Base-by-base conservation (phyloP, 192 early-diverging fungal genomes). In the Diversispora epigaea region DNA sequence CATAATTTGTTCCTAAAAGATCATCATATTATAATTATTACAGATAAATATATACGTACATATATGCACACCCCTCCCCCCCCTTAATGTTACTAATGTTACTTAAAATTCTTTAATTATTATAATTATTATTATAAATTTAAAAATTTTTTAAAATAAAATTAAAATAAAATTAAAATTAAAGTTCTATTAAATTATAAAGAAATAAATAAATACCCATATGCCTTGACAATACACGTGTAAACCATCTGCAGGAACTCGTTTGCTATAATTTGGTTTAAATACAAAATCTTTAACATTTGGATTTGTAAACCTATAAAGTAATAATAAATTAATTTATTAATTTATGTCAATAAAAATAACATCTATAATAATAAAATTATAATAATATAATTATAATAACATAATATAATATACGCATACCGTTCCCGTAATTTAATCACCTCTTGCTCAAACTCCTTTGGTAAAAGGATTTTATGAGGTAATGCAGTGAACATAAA, bases 161-260 rank as follows among this genome's bases (percentile, higher is more conserved):
- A 1, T 32, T 1, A 32, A 32, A 32, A 32, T n/a, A n/a, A n/a
- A n/a, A n/a, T n/a, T n/a, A n/a, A n/a, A n/a, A n/a, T n/a, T n/a
- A n/a, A n/a, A n/a, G n/a, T n/a, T n/a, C n/a, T n/a, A n/a, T 32
- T 32, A 32, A 32, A 32, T 32, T 32, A 32, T 32, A 32, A 32
- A 32, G 25, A 32, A 32, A 32, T 2, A 32, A 32, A 32, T 32
- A 32, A 32, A 32, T 73, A 73, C 71, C 98, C 98, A 99, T 55
- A 99, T 93, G 46, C 90, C 80, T 71, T 92, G 86, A 6, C 96
- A 96, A 84, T 97, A 99, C 54, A 92, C 84, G 43, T 93, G 89
- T 80, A 98, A 93, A 54, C 98, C 98, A 55, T 99, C 98, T 3
- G 93, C 95, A 17, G 98, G 98, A 66, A 99, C 94, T 58, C 91